phyloP scores from a whole-genome alignment of 2,329 filamentous ascomycete species.

The Apiospora sp. region DNA sequence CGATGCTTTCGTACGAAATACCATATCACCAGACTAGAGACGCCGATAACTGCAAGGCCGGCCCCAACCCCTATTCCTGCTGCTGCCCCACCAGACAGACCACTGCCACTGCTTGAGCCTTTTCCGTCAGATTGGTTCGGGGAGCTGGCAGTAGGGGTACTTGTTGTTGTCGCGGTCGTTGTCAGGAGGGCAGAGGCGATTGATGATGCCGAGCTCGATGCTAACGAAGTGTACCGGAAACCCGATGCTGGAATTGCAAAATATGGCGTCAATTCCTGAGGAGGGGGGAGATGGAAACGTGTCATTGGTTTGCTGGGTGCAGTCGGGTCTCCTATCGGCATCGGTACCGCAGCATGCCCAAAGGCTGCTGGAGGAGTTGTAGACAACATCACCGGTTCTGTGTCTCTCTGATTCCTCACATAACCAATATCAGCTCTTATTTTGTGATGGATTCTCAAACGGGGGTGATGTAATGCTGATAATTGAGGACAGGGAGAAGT shows the following conservation, averaged over 20 bases:
- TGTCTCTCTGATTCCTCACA: background rate
- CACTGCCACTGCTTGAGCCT: background rate
- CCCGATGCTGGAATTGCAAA: background rate
- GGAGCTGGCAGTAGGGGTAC: background rate
- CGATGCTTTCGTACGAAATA: background rate
- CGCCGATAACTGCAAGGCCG: background rate
- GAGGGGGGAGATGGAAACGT: background rate
- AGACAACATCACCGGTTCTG: background rate
- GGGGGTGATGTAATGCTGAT: background rate
- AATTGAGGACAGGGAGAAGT: background rate
- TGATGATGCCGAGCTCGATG: background rate
- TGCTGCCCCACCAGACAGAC: background rate
- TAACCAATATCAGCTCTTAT: background rate
- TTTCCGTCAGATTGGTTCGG: background rate
- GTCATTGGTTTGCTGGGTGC: background rate
- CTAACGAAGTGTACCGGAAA: background rate
- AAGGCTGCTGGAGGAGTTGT: background rate
- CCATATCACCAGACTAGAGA: background rate
- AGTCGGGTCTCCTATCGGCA: background rate
- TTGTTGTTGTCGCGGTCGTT: background rate
- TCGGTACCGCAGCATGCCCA: background rate
- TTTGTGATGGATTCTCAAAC: background rate
- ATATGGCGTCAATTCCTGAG: background rate
- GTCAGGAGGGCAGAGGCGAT: background rate
- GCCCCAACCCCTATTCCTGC: background rate